Conservation (phyloP, 495 filamentous ascomycete genomes). For the Lichenothelia convexa region DNA sequence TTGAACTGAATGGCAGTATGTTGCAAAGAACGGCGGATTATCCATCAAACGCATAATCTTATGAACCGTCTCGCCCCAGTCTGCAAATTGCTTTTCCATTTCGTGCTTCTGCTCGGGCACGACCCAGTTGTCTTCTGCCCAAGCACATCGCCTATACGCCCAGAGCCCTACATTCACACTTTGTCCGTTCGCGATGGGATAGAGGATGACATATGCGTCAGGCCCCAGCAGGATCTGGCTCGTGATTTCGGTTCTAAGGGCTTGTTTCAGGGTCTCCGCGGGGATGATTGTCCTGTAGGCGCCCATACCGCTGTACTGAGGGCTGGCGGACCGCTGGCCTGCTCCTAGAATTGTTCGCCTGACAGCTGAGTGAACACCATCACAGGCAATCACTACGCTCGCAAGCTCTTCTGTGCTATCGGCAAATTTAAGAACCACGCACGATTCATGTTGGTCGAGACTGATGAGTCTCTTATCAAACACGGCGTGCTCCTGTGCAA, state of each 20-base stretch:
- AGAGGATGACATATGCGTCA: conserved; percentile 41
- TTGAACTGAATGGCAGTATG: conserved; percentile 38
- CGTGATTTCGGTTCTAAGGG: conserved; percentile 32
- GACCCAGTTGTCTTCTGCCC: conserved; percentile 39
- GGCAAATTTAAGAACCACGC: conserved; percentile 28
- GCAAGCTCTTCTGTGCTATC: conserved; percentile 33
- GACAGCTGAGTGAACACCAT: conserved; percentile 36
- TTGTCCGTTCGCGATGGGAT: conserved; percentile 43
- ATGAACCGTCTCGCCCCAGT: conserved; percentile 32
- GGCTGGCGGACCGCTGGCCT: conserved; percentile 18
- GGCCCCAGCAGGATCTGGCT: conserved; percentile 38
- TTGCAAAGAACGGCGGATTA: conserved; percentile 36
- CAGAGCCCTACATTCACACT: conserved; percentile 49
- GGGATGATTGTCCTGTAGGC: conserved; percentile 40
- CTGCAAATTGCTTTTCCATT: conserved; percentile 34
- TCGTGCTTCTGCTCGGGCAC: conserved; percentile 34
- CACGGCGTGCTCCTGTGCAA: conserved; percentile 28
- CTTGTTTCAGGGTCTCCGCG: conserved; percentile 35
- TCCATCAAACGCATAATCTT: conserved; percentile 27
- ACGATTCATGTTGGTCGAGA: conserved; percentile 13
- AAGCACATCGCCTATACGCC: no score
- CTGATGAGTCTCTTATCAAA: conserved; percentile 22
- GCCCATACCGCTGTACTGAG: conserved; percentile 31
- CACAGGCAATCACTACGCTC: conserved; percentile 33
- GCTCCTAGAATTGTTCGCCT: conserved; percentile 27